Percentiles rank a stretch among this genome's conserved stretches.
phyloP scores from a whole-genome alignment of 2,329 filamentous ascomycete genomes.

The Metarhizium rileyi region DNA sequence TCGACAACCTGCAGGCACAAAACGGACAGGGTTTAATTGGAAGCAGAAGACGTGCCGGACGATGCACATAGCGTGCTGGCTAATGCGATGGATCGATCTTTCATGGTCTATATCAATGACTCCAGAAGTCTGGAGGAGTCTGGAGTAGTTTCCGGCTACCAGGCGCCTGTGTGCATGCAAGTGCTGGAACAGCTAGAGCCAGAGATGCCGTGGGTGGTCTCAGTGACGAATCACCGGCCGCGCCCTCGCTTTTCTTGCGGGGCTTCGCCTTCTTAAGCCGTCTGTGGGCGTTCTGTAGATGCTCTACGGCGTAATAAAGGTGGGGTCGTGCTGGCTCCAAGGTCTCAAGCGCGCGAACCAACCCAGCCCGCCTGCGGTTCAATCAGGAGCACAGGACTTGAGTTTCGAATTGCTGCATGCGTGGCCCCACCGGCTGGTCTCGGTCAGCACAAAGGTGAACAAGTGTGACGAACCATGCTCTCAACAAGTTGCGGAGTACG shows the following conservation, averaged over 20 bases:
- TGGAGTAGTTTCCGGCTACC: background rate
- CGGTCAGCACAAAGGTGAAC: background rate
- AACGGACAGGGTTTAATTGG: background rate
- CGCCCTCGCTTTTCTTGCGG: background rate
- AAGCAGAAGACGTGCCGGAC: background rate
- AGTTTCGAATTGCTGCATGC: background rate
- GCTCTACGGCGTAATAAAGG: no score
- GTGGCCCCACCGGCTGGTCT: background rate
- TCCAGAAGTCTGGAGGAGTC: no score
- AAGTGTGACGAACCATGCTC: no score
- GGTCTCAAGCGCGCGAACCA: no score
- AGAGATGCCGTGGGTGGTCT: background rate
- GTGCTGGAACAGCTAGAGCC: background rate
- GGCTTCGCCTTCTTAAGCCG: background rate
- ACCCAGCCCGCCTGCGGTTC: background rate
- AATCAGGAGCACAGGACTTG: no score
- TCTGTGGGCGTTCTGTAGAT: background rate
- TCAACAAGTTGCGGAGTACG: no score
- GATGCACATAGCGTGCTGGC: background rate
- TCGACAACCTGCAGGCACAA: background rate
- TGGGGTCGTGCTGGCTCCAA: no score
- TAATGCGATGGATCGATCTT: no score
- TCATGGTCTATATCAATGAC: background rate
- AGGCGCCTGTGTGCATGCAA: no score
- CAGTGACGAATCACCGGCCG: background rate